Conservation (phyloP, 2,329 filamentous ascomycete species). For the Arthroderma uncinatum region DNA sequence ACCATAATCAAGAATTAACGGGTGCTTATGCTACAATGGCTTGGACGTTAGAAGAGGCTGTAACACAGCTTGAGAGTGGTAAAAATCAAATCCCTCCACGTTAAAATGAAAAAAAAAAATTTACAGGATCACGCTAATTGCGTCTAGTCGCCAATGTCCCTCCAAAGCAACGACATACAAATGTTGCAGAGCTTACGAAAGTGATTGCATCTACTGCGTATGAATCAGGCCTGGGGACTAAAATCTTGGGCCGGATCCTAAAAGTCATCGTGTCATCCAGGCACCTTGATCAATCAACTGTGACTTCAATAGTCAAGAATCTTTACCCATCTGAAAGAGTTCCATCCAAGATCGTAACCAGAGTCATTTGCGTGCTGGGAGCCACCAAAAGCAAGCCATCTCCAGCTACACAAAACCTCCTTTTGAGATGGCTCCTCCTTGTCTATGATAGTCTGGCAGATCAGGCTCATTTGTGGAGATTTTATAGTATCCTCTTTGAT, state of each 20-base stretch:
- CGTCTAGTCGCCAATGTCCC: conserved; percentile 35
- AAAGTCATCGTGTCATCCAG: conserved; percentile 55
- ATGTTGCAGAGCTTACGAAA: conserved; percentile 54
- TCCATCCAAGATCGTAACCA: conserved; percentile 49
- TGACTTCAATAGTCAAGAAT: conserved; percentile 57
- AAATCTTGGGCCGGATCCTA: conserved; percentile 52
- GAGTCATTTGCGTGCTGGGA: conserved; percentile 61
- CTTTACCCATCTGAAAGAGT: conserved; percentile 62
- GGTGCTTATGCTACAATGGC: neutral
- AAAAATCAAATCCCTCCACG: neutral
- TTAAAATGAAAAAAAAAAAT: neutral
- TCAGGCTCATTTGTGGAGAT: conserved; percentile 50
- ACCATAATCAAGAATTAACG: neutral
- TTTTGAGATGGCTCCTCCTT: conserved; percentile 69
- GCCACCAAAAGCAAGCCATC: conserved; percentile 66
- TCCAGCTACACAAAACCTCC: conserved; percentile 54
- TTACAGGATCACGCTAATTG: neutral
- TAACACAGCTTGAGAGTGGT: conserved; percentile 16
- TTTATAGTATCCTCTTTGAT: conserved; percentile 69
- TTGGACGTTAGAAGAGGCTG: conserved; percentile 13
- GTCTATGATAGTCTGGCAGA: conserved; percentile 61
- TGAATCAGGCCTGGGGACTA: conserved; percentile 53
- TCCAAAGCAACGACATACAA: conserved; percentile 53
- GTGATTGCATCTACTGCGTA: conserved; percentile 53
- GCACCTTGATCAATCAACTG: conserved; percentile 63